Evolutionary conservation across 2,329 filamentous ascomycete species (phyloP), one percentile per base, ranked within the genome.

Genomic region (Colletotrichum sp.): DNA sequence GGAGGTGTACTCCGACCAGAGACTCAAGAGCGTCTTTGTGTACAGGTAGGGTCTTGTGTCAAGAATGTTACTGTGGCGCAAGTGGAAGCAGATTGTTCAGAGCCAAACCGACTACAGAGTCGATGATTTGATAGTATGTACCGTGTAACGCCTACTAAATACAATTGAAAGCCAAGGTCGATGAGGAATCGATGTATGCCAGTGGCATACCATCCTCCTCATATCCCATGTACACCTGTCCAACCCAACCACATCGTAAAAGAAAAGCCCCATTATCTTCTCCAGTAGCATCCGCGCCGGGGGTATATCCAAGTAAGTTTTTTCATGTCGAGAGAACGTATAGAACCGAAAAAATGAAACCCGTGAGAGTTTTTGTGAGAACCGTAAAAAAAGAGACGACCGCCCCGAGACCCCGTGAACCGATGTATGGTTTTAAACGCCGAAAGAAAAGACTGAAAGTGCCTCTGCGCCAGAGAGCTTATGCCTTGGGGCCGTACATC

Each of bases 401-500:
- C 39, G 16, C 70, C 63, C 63, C 12, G 34, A 13, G 19, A 13
- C 6, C 34, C 59, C n/a, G n/a, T 39, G 9, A 64, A 16, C 22
- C 57, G 22, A n/a, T 22, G 44, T 55, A 29, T 15, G 12, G 30
- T 39, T 64, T 70, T 67, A 6, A 67, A 74, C 44, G 44, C 67
- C 57, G 61, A 25, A 36, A 7, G 12, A 19, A 25, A 7, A 8
- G n/a, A 61, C 7, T 15, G n/a, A 7, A 4, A 12, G 1, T 15
- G 22, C 25, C 27, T 1, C 69, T 22, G 44, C 22, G 13, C 16
- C 3, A 19, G 16, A 49, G 22, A 67, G 27, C 16, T 69, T 32
- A 78, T 5, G 69, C 74, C 44, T 72, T 71, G 55, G 72, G 86
- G 25, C 83, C 87, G 79, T 87, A 92, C 81, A 92, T 88, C 90